These are phyloP conservation scores for Salisapilia sapeloensis DNA, from an alignment of 352 stramenopile species.

Conservation along the genomic window DNA sequence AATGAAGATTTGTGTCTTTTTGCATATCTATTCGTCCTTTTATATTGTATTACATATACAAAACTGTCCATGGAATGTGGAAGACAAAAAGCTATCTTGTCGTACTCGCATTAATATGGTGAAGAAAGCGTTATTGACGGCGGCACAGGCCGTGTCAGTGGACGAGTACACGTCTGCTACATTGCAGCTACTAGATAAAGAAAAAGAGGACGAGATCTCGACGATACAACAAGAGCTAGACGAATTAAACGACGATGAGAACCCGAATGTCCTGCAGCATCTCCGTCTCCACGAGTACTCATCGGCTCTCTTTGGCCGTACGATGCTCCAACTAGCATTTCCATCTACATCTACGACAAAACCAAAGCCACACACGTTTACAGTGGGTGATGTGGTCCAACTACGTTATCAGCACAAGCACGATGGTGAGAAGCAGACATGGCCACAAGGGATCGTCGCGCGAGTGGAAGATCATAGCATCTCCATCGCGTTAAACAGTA, in stretches of 20 bases:
- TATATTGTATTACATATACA: no score
- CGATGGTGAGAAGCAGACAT: slow-evolving; percentile 3
- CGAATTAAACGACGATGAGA: slow-evolving; percentile 26
- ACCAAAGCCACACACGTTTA: slow-evolving; percentile 65
- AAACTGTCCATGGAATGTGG: no score
- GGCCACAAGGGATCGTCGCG: slow-evolving; percentile 43
- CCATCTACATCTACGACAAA: slow-evolving; percentile 16
- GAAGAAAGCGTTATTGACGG: neutral
- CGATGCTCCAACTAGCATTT: slow-evolving; percentile 30
- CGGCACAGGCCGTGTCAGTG: slow-evolving; percentile 10
- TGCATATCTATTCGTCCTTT: no score
- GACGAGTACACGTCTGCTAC: slow-evolving; percentile 38
- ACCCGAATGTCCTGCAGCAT: slow-evolving; percentile 49
- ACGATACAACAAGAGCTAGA: slow-evolving; percentile 29
- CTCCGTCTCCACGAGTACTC: slow-evolving; percentile 17
- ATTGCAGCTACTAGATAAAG: slow-evolving; percentile 20
- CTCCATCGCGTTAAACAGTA: slow-evolving; percentile 28
- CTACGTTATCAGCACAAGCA: slow-evolving; percentile 19
- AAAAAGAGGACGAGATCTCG: slow-evolving; percentile 50
- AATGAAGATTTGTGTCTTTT: no score
- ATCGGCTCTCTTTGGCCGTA: slow-evolving; percentile 56
- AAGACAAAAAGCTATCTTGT: no score
- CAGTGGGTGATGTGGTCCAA: slow-evolving; percentile 70
- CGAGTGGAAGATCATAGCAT: slow-evolving; percentile 40
- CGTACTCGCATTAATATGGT: no score